phyloP scores from a whole-genome alignment of 352 stramenopile genomes.

The Aphanomyces cochlioides region DNA sequence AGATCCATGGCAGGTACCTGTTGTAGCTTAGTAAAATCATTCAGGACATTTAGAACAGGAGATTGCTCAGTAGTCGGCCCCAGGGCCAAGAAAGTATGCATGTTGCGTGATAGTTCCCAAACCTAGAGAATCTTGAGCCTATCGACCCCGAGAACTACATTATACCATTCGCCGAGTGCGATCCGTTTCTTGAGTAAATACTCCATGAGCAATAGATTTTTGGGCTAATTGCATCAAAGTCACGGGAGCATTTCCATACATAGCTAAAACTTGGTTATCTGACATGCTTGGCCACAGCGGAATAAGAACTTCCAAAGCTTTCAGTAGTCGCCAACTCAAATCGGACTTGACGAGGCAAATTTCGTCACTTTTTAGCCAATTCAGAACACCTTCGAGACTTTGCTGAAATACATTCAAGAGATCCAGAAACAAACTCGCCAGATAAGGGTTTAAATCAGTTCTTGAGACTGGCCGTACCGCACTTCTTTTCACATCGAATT shows the following conservation, averaged over 20 bases:
- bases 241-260: conserved; percentile 53
- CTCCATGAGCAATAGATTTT: conserved; percentile 36
- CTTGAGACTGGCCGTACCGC: conserved; percentile 34
- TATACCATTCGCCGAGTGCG: conserved; percentile 10
- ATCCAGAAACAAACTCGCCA: conserved; percentile 6
- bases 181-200: background rate
- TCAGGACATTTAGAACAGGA: background rate
- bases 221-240: conserved; percentile 65
- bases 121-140: background rate
- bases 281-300: conserved; percentile 50
- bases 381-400: conserved; percentile 43
- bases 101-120: background rate
- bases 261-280: conserved; percentile 59
- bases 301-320: conserved; percentile 49
- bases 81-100: conserved; percentile 25
- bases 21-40: background rate
- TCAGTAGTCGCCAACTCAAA: conserved; percentile 50
- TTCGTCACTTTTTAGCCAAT: conserved; percentile 36
- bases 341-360: conserved; percentile 24
- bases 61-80: background rate
- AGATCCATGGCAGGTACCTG: background rate
- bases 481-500: conserved; percentile 22
- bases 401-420: conserved; percentile 9
- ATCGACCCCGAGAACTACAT: background rate
- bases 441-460: background rate